Evolutionary conservation across 2,329 filamentous ascomycete genomes (phyloP), one percentile per base, ranked within the genome.

Genomic region (Hortaea sp.): DNA sequence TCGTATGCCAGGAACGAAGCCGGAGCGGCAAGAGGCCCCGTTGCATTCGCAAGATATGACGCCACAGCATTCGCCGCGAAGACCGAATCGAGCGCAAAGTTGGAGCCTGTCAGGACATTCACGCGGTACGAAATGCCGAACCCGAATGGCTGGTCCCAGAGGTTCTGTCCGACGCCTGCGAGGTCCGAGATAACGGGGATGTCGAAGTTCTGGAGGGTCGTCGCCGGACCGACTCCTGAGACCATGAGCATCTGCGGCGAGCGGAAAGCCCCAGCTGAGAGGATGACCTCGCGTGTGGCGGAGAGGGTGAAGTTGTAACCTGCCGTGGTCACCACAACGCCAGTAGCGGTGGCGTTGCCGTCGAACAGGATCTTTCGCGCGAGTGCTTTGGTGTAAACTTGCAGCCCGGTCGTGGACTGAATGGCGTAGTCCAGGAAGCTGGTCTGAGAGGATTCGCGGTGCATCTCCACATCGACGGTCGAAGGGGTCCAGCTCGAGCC

Each of bases 241-340:
- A 63, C 50, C 59, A 60, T 59, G 12, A 62, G 45, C 1, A 63
- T 54, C 43, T 71, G 68, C 0, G 68, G 69, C 1, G 65, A 68
- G 34, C 68, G 65, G 34, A 70, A 69, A 1, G 62, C 60, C 27
- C 69, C 69, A 1, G 68, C 68, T 0, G 68, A 68, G 1, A 72
- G 46, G 29, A 73, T 68, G 28, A 72, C 65, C 51, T 72, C 69
- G 34, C 66, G 65, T 6, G 5, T 30, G 9, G 45, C 45, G 11
- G 10, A 54, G 60, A 1, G 66, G 66, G 0, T 46, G 44, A 34
- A 61, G 44, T 30, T 39, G 6, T 52, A 42, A 27, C 40, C 47
- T 3, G 53, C 53, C 11, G 62, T 56, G 47, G 60, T 34, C 35
- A 58, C 54, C 39, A 53, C 12, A 20, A 62, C 51, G n/a, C 55